A percentile compares a stretch with the other conserved stretches of the same genome.
phyloP scores from a whole-genome alignment of 2,329 filamentous ascomycete species.

The Hypoxylon sp. region DNA sequence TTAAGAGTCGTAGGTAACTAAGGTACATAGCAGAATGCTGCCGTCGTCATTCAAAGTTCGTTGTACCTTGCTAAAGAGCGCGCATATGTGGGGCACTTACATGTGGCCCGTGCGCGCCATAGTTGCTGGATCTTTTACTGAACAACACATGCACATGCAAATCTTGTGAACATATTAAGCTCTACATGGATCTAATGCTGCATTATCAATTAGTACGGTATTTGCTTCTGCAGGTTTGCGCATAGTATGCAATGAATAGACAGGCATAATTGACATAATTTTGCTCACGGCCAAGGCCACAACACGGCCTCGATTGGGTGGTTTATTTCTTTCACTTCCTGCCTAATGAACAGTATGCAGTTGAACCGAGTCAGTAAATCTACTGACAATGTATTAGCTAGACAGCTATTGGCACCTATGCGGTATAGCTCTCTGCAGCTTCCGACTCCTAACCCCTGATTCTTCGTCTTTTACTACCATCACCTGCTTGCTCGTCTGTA shows the following conservation, averaged over 20 bases:
- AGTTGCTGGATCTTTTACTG: background rate
- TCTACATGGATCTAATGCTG: no score
- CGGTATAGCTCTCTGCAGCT: background rate
- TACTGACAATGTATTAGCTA: constrained; percentile 7
- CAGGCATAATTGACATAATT: no score
- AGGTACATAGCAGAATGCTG: background rate
- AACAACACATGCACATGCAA: background rate
- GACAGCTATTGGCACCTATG: background rate
- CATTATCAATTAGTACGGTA: no score
- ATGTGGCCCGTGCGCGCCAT: background rate
- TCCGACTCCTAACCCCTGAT: constrained; percentile 47
- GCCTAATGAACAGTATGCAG: constrained; percentile 11
- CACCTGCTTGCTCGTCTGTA: constrained; percentile 59
- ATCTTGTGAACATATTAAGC: no score
- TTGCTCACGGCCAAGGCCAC: constrained; percentile 7
- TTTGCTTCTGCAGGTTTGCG: no score
- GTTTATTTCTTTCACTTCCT: constrained; percentile 12
- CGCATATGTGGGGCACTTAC: constrained; percentile 19
- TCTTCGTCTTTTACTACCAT: constrained; percentile 53
- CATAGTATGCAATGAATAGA: no score
- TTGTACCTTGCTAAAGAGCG: constrained; percentile 21
- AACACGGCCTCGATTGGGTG: background rate
- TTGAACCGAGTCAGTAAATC: background rate
- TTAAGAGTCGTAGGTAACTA: background rate
- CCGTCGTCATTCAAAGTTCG: background rate